Evolutionary conservation across 257 asterid species (phyloP), one percentile per base, ranked within the genome.

Genomic region (Primulina tabacum): DNA sequence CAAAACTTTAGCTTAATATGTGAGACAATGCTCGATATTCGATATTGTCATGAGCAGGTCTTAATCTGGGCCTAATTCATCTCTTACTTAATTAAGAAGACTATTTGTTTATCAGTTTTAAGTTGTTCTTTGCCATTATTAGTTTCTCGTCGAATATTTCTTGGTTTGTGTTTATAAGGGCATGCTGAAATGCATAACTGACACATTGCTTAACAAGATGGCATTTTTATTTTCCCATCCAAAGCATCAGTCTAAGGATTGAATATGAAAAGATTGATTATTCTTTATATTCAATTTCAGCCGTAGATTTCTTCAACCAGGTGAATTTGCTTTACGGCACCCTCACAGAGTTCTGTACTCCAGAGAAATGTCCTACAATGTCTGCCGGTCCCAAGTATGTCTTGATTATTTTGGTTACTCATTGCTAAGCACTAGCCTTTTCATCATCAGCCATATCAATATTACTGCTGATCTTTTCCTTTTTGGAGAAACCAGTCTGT

Each of bases 281-380:
- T 16, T 76, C 79, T 80, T 65, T 58, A 34, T 47, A 47, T 47
- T 47, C 18, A 60, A 83, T 69, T 85, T 52, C 92, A 92, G 98
- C 98, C 73, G 97, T 89, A 11, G 98, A 89, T 74, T 92, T 90
- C 86, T 92, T 90, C 94, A 89, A 88, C 83, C 96, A 90, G 84
- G 98, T 92, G 85, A 90, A 92, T 84, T 86, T 92, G 79, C 96
- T 92, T 61, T 92, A 82, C 78, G 95, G 97, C 81, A 92, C 98
- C 47, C 92, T 92, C 70, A 90, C 98, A 9, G 96, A 89, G 84
- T 92, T 92, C 83, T 92, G 98, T 64, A 92, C 97, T 0, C 79
- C 97, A 8, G 95, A 85, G 78, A 88, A 76, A 85, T 92, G 98
- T 85, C 98, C 92, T 20, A 88, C 94, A 64, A 92, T 92, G 98